These are phyloP conservation scores for Boletus huronensis DNA, from an alignment of 768 basidiomycete species.

Conservation along the genomic window DNA sequence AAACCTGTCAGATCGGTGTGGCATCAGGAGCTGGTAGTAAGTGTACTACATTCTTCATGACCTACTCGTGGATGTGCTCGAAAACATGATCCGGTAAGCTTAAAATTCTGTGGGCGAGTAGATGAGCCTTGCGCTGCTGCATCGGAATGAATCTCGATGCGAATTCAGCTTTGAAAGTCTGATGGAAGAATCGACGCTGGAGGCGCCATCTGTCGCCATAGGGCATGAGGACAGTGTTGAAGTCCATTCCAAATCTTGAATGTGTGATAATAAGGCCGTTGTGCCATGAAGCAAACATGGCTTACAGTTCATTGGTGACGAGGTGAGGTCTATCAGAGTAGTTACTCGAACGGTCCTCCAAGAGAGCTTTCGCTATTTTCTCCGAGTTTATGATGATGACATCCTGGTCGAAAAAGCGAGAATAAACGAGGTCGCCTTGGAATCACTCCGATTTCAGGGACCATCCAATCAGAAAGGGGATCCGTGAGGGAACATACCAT, in stretches of 20 bases:
- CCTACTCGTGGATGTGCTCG: conserved; percentile 11
- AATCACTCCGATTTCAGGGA: neutral
- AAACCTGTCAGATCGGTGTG: conserved; percentile 2
- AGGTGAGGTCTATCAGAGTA: conserved; percentile 20
- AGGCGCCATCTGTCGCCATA: conserved; percentile 21
- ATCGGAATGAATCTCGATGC: conserved; percentile 14
- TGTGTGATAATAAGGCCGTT: neutral
- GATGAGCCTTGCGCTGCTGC: conserved; percentile 10
- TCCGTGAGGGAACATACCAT: neutral
- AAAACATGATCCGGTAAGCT: conserved; percentile 5
- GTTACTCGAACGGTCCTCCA: conserved; percentile 19
- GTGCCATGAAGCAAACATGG: neutral
- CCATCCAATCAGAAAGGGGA: neutral
- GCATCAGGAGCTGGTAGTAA: neutral
- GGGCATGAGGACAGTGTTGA: conserved; percentile 12
- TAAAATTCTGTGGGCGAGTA: conserved; percentile 7
- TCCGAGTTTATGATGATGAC: conserved; percentile 14
- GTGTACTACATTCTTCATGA: conserved; percentile 9
- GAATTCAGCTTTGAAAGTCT: conserved; percentile 9
- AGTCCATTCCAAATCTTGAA: conserved; percentile 15
- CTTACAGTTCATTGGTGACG: conserved; percentile 13
- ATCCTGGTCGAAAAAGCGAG: conserved; percentile 10
- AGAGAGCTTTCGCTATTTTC: conserved; percentile 9
- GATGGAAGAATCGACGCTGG: conserved; percentile 20
- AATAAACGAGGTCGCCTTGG: conserved; percentile 14